Conservation (phyloP, 2,329 filamentous ascomycete genomes). For the Monosporascus sp. region DNA sequence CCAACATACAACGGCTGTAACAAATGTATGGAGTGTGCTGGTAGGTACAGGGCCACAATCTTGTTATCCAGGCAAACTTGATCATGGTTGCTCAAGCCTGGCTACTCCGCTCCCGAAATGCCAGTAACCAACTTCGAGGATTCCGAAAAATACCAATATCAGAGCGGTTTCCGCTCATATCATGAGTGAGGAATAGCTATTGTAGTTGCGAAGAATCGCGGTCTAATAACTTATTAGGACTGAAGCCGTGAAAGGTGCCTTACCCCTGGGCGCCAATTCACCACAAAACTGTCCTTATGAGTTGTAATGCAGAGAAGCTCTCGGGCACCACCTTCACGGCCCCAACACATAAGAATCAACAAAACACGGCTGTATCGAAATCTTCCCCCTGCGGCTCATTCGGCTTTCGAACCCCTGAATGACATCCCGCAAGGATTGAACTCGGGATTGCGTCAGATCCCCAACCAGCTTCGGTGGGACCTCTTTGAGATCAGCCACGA, state of each 20-base stretch:
- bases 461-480: slow-evolving; percentile 78
- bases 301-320: slow-evolving; percentile 78
- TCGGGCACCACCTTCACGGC: slow-evolving; percentile 69
- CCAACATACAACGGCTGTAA: too few relatives aligned
- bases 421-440: slow-evolving; percentile 14
- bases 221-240: slow-evolving; percentile 44
- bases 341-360: slow-evolving; percentile 62
- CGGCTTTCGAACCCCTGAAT: slow-evolving; percentile 45
- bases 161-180: too few relatives aligned
- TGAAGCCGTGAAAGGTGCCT: slow-evolving; percentile 68
- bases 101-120: too few relatives aligned
- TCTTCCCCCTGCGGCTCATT: slow-evolving; percentile 57
- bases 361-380: slow-evolving; percentile 71
- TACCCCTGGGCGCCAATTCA: slow-evolving; percentile 72
- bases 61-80: too few relatives aligned
- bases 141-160: too few relatives aligned
- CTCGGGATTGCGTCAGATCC: slow-evolving; percentile 59
- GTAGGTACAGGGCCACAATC: too few relatives aligned
- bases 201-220: too few relatives aligned
- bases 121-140: too few relatives aligned
- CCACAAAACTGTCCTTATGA: slow-evolving; percentile 75
- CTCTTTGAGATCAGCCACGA: slow-evolving; percentile 61
- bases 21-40: too few relatives aligned
- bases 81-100: too few relatives aligned
- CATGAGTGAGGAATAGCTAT: too few relatives aligned